Conservation (phyloP, 148 eudicot genomes). For the Salicornia ramosissima region DNA sequence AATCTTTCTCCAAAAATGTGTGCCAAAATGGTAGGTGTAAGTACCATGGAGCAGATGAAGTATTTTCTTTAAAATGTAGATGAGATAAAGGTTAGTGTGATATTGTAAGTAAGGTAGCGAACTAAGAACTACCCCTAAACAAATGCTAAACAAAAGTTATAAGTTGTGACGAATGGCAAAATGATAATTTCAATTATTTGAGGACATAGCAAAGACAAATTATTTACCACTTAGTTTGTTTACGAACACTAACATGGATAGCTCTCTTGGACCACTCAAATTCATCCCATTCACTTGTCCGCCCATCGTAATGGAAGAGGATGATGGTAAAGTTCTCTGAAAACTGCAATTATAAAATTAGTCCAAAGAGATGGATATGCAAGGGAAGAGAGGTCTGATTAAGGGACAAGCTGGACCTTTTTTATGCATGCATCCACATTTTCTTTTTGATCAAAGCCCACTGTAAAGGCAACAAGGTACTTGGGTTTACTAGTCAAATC, state of each 20-base stretch:
- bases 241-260: slow-evolving; percentile 70
- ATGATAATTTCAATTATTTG: too few species aligned
- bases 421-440: slow-evolving; percentile 70
- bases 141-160: neutral
- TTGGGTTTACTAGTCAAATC: slow-evolving; percentile 49
- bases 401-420: slow-evolving; percentile 42
- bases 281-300: slow-evolving; percentile 76
- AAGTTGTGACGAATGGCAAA: too few species aligned
- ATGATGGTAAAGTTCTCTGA: slow-evolving; percentile 65
- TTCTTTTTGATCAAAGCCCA: slow-evolving; percentile 62
- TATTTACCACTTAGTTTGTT: slow-evolving; percentile 83
- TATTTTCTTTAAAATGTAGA: too few species aligned
- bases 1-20: too few species aligned
- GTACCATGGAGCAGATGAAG: too few species aligned
- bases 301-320: slow-evolving; percentile 86
- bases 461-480: slow-evolving; percentile 81
- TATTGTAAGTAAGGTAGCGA: too few species aligned
- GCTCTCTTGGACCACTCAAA: slow-evolving; percentile 89
- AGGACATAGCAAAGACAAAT: neutral
- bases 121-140: too few species aligned
- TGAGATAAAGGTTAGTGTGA: too few species aligned
- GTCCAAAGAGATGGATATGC: slow-evolving; percentile 6
- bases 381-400: neutral
- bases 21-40: too few species aligned
- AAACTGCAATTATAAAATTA: slow-evolving; percentile 44